Evolutionary conservation across 805 yeast genomes (phyloP), one percentile per base, ranked within the genome.

Genomic region (Pichia cabralensis): DNA sequence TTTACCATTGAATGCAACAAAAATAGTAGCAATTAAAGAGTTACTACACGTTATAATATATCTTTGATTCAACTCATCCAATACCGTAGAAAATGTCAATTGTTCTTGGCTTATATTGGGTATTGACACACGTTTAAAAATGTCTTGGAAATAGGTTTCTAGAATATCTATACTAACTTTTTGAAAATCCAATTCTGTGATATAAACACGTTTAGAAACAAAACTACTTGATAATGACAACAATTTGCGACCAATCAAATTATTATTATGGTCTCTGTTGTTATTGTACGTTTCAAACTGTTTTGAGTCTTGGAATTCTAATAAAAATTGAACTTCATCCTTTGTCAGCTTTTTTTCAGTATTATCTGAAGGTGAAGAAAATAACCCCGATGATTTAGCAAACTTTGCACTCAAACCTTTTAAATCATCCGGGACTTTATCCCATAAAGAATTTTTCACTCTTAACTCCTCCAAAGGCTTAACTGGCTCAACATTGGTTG

Each of bases 321-420:
- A n/a, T 6, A 27, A 12, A 12, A 25, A 25, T n/a, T 25, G 17
- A 14, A 6, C 14, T n/a, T 25, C 27, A 25, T 13, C 16, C 16
- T 12, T 12, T 8, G n/a, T 14, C 17, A 25, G 6, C 9, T 8
- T 25, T 25, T 8, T 25, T 12, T 12, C 15, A 25, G n/a, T n/a
- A n/a, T n/a, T n/a, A n/a, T n/a, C n/a, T n/a, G 28, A 21, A 1
- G 92, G 89, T 13, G 71, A 61, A 3, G 88, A 84, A 47, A 84
- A 85, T 3, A 82, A 54, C 0, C 95, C 95, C 2, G 84, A 71
- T 13, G 80, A 58, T 47, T 84, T 85, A 6, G 92, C 94, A 40
- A 79, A 64, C 41, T 76, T 82, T 0, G 92, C 80, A 2, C 81
- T 69, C 1, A 80, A 75, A 6, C 71, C 69, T 48, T 82, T 92